Conservation (phyloP, 352 stramenopile genomes). For the Globisporangium okanoganense region DNA sequence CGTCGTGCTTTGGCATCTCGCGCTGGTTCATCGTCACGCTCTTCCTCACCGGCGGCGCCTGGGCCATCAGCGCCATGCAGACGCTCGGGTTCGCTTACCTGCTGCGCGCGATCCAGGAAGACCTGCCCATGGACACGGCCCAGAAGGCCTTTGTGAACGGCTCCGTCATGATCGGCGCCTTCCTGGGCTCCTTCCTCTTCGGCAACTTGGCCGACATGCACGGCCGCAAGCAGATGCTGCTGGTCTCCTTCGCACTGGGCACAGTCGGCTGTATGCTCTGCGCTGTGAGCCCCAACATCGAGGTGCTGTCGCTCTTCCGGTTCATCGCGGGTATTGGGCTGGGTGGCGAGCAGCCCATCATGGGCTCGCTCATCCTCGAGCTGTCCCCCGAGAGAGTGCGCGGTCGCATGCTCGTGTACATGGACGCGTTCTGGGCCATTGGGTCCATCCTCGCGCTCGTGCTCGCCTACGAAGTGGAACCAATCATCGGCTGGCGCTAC, state of each 20-base stretch:
- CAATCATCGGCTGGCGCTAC: slow-evolving; percentile 5
- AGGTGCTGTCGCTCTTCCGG: slow-evolving; percentile 1
- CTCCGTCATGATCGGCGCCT: slow-evolving; percentile 21
- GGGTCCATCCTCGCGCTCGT: slow-evolving; percentile 16
- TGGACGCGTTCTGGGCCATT: slow-evolving; percentile 24
- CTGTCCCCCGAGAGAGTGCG: slow-evolving; percentile 19
- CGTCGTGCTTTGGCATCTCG: slow-evolving; percentile 9
- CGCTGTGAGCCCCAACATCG: background rate
- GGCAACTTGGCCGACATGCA: slow-evolving; percentile 18
- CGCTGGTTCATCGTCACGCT: slow-evolving; percentile 21
- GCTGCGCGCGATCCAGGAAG: slow-evolving; percentile 11
- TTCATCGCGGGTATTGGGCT: slow-evolving; percentile 10
- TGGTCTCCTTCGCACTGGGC: slow-evolving; percentile 4
- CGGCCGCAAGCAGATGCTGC: slow-evolving; percentile 18
- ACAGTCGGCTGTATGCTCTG: slow-evolving; percentile 2
- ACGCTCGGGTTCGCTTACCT: slow-evolving; percentile 24
- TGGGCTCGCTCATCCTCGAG: slow-evolving; percentile 22
- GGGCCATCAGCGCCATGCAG: slow-evolving; percentile 26
- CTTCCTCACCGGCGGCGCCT: slow-evolving; percentile 14
- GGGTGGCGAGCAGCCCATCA: slow-evolving; percentile 24
- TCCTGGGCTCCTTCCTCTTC: slow-evolving; percentile 16
- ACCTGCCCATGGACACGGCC: slow-evolving; percentile 4
- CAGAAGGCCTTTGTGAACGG: slow-evolving; percentile 11
- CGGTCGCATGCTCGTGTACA: slow-evolving; percentile 22
- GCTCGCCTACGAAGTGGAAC: slow-evolving; percentile 2